Base-by-base conservation (phyloP, 495 filamentous ascomycete species). In the Astrothelium macrocarpum region DNA sequence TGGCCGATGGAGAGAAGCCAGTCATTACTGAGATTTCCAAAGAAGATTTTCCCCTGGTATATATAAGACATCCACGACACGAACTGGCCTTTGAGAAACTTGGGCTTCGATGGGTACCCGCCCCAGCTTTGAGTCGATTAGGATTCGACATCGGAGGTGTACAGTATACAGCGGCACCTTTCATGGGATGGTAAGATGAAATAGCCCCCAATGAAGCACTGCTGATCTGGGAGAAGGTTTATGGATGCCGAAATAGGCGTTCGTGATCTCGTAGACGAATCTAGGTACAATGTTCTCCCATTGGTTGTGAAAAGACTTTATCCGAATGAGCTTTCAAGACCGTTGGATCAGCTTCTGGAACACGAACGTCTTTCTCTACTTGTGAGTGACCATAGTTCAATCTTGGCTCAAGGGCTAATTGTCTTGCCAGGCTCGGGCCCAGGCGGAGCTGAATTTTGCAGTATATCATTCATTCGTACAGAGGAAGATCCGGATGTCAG, bases 91-190 rank as follows among this genome's bases (percentile, higher is more conserved):
- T 73, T 43, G 46, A 68, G 43, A 62, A 62, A 32, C 67, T 73
- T 9, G 68, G 62, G 36, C 68, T 73, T 20, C 64, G 65, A 58
- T 73, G 71, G 70, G 68, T 68, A 25, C 49, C 60, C 42, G 64
- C 64, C 42, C 71, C 71, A 34, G 68, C 68, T 18, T 61, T 73
- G 29, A 65, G 68, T 31, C 46, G 71, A 46, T 39, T 72, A 16
- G 71, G 71, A 2, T 73, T 73, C 45, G 70, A 73, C 43, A 67
- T 73, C 60, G 71, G 71, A 14, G 71, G 70, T 7, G 68, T 70
- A 3, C 71, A 73, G 49, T 73, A 73, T 31, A 72, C 71, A 31
- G 70, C 70, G 12, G 60, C 71, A 26, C 71, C 71, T 45, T 73
- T 73, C 63, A 64, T 72, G 10, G 71, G 71, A 25, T 73, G 70